Conservation (phyloP, 441 rosid species). For the Capsella rubella region DNA sequence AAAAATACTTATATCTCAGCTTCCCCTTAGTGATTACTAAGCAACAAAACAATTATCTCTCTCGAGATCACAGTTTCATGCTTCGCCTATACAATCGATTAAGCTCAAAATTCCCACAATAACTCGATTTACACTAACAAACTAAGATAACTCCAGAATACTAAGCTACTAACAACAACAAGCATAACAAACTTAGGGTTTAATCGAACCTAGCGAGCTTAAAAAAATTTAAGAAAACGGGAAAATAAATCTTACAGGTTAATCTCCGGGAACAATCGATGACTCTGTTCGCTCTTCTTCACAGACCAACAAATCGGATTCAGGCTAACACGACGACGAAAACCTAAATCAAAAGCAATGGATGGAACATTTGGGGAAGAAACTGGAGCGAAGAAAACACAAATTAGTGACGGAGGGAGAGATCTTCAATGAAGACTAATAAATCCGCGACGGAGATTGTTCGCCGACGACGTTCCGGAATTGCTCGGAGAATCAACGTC, state of each 20-base stretch:
- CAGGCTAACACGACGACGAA: slow-evolving; percentile 17
- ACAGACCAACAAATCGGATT: slow-evolving; percentile 1
- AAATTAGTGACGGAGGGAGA: slow-evolving; percentile 8
- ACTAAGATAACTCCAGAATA: slow-evolving; percentile 14
- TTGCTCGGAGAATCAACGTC: slow-evolving; percentile 36
- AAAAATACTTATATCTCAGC: neutral
- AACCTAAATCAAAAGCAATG: slow-evolving; percentile 29
- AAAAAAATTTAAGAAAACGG: neutral
- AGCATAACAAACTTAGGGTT: slow-evolving; percentile 36
- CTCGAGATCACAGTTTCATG: slow-evolving; percentile 9
- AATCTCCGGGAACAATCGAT: slow-evolving; percentile 1
- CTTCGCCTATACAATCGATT: slow-evolving; percentile 10
- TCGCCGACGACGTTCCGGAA: slow-evolving; percentile 29
- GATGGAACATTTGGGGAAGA: slow-evolving; percentile 16
- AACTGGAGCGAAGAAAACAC: slow-evolving; percentile 35
- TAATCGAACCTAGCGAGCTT: slow-evolving; percentile 36
- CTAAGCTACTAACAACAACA: neutral
- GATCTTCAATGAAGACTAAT: slow-evolving; percentile 21
- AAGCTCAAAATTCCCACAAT: slow-evolving; percentile 9
- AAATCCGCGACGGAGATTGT: slow-evolving; percentile 25
- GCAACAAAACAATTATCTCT: slow-evolving; percentile 7
- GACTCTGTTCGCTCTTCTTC: slow-evolving; percentile 26
- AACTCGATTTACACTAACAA: slow-evolving; percentile 8
- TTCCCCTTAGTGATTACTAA: neutral
- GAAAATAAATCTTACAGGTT: slow-evolving; percentile 42